Percentiles rank a stretch among this genome's conserved stretches.
phyloP scores from a whole-genome alignment of 805 yeast genomes.

The Ogataea degrootiae region DNA sequence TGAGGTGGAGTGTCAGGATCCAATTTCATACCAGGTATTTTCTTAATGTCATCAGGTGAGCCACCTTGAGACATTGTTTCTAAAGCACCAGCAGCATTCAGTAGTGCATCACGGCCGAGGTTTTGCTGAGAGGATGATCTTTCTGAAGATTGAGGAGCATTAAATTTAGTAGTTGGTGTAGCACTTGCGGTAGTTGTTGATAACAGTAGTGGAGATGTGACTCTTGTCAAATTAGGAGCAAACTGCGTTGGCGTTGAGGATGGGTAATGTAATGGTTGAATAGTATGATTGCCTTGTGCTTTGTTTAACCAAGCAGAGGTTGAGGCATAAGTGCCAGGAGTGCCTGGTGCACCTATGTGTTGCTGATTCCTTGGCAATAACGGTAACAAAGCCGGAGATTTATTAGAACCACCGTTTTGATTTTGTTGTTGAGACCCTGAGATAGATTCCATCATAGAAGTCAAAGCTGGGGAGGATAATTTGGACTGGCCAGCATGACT shows the following conservation, averaged over 20 bases:
- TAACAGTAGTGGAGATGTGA: constrained; percentile 60
- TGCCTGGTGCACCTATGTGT: constrained; percentile 20
- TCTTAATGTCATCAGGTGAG: constrained; percentile 20
- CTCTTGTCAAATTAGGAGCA: constrained; percentile 58
- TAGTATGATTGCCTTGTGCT: constrained; percentile 24
- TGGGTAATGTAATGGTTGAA: constrained; percentile 61
- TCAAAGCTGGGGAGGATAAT: constrained; percentile 16
- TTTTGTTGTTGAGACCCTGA: constrained; percentile 13
- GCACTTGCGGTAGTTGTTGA: constrained; percentile 40
- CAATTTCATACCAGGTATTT: constrained; percentile 30
- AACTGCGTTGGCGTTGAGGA: constrained; percentile 66
- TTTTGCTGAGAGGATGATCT: constrained; percentile 23
- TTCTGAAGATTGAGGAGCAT: constrained; percentile 36
- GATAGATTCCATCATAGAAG: constrained; percentile 7
- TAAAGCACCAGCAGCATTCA: constrained; percentile 37
- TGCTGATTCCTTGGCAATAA: constrained; percentile 35
- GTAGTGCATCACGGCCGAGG: constrained; percentile 28
- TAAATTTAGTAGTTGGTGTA: constrained; percentile 26
- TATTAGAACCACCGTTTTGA: constrained; percentile 1
- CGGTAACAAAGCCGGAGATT: constrained; percentile 37
- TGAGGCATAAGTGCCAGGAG: constrained; percentile 25
- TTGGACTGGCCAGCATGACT: constrained; percentile 7
- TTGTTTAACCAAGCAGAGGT: constrained; percentile 26
- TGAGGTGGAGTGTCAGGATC: constrained; percentile 15
- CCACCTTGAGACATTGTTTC: constrained; percentile 35